Base-by-base conservation (phyloP, 2,329 filamentous ascomycete species). In the Talaromyces piceae region DNA sequence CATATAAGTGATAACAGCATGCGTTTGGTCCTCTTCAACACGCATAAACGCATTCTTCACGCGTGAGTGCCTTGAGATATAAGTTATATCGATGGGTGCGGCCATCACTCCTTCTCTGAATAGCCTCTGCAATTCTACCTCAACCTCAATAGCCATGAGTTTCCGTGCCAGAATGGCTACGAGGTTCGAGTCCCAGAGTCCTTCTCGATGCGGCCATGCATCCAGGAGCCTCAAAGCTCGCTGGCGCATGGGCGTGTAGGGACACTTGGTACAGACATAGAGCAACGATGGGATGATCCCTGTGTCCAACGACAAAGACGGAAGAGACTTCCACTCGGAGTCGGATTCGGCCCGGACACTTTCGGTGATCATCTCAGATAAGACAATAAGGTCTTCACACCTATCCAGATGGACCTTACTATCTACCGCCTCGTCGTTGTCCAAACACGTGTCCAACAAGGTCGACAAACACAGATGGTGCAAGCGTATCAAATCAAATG, bases 181-280 rank as follows among this genome's bases (percentile, higher is more conserved):
- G 12, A 64, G 52, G 6, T 61, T 62, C 4, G 67, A 67, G 50
- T 69, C 63, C 64, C 63, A 67, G 4, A 63, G 56, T 8, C 66
- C 65, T 51, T 69, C 67, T 41, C 62, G 63, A 50, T 67, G 67
- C 8, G 61, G 63, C 53, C 61, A 60, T 12, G 44, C 33, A 6
- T 57, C 54, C 26, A 70, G 55, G 13, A 61, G 49, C 4, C 55
- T 47, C 3, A 69, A 56, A 0, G 67, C 67, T 33, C 58, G 54
- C n/a, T 55, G 53, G 20, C 64, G 59, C 5, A 64, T 50, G 4
- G 33, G 20, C 33, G 55, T 52, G 25, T 63, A 55, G 23, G 59
- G 59, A 50, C 65, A 69, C 30, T 63, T 63, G 41, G 59, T 61
- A 1, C 63, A 62, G n/a, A 66, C 57, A 43, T 64, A 61, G 52